Base-by-base conservation (phyloP, 192 early-diverging fungal genomes). In the Hyaloraphidium curvatum region DNA sequence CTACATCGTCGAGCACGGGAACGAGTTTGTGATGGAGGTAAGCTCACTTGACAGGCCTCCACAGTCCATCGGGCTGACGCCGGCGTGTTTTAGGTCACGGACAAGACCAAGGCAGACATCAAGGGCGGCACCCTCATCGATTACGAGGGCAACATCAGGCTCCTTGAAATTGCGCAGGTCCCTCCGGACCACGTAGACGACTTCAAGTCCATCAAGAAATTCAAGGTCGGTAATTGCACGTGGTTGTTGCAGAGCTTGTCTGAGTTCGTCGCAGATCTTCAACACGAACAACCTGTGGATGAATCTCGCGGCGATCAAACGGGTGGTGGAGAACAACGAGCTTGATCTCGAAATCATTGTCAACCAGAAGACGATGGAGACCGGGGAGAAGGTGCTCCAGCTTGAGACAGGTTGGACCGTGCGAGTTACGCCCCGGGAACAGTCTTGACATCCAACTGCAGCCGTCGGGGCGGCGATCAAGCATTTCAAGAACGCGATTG, bases 161-260 rank as follows among this genome's bases (percentile, higher is more conserved):
- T 98, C 30, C 73, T 96, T 5, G 95, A 98, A 71, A 90, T 98
- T 63, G 95, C 95, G 7, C 95, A 98, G 72, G 95, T 98, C n/a
- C 91, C 95, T 25, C 66, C 79, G 53, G 89, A 89, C 54, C 86
- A 94, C 58, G 84, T 91, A 14, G 91, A 98, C 62, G 95, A 98
- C 60, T 98, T 98, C 65, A 98, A 98, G 70, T 85, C 82, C 41
- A 78, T 98, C 71, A 98, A 96, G 67, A 98, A 98, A 71, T 98
- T 98, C 80, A 88, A 93, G 79, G 94, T 97, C 64, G 96, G 96
- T 73, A 97, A 97, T n/a, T n/a, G n/a, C n/a, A n/a, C n/a, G n/a
- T n/a, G n/a, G n/a, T n/a, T n/a, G n/a, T n/a, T n/a, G n/a, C n/a
- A n/a, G n/a, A n/a, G n/a, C n/a, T n/a, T n/a, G n/a, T n/a, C n/a